Percentiles rank a stretch among this genome's conserved stretches.
These are phyloP conservation scores for Fusarium begoniae DNA, from an alignment of 2,329 filamentous ascomycete species.

Conservation along the genomic window DNA sequence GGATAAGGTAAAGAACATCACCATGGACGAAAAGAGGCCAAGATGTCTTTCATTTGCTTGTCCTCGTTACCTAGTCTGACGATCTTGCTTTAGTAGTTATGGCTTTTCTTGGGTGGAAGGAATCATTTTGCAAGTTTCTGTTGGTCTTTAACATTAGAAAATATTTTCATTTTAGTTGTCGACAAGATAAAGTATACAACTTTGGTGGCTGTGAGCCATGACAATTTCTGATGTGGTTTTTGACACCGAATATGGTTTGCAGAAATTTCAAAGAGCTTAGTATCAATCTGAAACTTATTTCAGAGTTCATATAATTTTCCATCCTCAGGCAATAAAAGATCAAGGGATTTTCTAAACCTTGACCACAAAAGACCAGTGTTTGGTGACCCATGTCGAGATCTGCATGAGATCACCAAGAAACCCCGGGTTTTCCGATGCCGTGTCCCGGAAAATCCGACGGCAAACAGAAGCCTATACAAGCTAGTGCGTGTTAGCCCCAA, in stretches of 20 bases:
- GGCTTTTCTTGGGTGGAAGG: too few species aligned
- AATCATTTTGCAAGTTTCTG: background rate
- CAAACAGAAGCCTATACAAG: rapidly evolving
- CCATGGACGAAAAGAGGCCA: background rate
- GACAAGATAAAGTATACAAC: rapidly evolving
- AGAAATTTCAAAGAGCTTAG: background rate
- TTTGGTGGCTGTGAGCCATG: too few species aligned
- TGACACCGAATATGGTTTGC: background rate
- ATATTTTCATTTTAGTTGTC: rapidly evolving
- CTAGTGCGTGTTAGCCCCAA: background rate
- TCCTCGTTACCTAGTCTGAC: background rate
- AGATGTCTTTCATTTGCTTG: background rate
- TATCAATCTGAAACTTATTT: too few species aligned
- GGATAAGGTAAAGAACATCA: rapidly evolving
- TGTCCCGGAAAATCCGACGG: background rate
- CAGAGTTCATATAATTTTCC: rapidly evolving
- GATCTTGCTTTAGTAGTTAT: background rate
- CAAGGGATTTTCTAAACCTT: rapidly evolving
- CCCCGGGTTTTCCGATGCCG: background rate
- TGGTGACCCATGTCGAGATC: background rate
- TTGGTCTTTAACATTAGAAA: rapidly evolving
- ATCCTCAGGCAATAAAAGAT: rapidly evolving
- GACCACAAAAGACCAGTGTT: background rate
- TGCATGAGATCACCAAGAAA: background rate
- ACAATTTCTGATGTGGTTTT: background rate